Evolutionary conservation across 176 grass and related monocot genomes (phyloP).

Genomic region (Lolium perenne): DNA sequence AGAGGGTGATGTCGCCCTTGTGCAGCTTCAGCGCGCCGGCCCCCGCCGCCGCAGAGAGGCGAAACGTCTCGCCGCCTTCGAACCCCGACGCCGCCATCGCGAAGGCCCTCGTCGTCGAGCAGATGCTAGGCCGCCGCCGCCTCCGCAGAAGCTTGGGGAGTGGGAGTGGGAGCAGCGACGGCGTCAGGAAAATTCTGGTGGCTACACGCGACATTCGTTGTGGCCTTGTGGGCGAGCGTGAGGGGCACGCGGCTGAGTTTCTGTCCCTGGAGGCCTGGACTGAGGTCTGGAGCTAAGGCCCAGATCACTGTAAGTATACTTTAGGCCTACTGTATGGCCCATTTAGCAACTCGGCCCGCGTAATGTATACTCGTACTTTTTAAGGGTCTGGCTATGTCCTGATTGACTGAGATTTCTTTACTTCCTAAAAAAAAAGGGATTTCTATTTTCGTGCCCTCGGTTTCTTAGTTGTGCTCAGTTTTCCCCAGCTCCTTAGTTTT

Average conservation of each 20-base stretch:
- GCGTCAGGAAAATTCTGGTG: constrained; percentile 47
- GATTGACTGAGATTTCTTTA: too few relatives aligned
- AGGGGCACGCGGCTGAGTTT: background rate
- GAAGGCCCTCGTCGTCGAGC: constrained; percentile 37
- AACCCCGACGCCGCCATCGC: constrained; percentile 56
- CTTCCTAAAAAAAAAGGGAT: too few relatives aligned
- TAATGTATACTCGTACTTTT: background rate
- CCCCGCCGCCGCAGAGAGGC: constrained; percentile 56
- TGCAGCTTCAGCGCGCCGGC: constrained; percentile 70
- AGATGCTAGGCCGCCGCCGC: constrained; percentile 5
- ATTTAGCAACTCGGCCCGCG: background rate
- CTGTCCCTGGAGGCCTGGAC: background rate
- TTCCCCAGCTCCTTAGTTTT: too few relatives aligned
- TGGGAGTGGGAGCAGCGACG: constrained; percentile 36
- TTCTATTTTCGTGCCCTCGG: too few relatives aligned
- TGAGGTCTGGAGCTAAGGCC: background rate
- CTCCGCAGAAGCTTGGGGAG: constrained; percentile 7
- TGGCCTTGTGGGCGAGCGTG: background rate
- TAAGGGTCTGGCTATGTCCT: too few relatives aligned
- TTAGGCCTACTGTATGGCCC: background rate
- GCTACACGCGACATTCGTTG: constrained; percentile 36
- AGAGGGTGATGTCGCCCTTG: constrained; percentile 83
- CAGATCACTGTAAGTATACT: background rate
- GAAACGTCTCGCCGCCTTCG: constrained; percentile 46
- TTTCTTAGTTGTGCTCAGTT: too few relatives aligned